These are phyloP conservation scores for Trapa bicornis DNA, from an alignment of 345 rosid genomes.

Conservation along the genomic window DNA sequence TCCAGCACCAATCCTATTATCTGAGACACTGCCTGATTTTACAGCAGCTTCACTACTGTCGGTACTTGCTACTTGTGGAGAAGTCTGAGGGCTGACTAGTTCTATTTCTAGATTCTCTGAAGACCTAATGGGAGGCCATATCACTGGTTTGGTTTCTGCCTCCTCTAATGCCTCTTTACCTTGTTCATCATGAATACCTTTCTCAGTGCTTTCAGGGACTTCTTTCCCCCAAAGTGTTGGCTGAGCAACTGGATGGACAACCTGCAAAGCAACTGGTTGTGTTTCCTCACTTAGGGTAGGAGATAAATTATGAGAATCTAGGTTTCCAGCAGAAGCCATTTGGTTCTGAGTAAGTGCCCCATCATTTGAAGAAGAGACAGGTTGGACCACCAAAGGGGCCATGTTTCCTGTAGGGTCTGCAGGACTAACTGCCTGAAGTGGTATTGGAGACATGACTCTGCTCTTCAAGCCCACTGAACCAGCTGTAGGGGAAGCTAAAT, in stretches of 20 bases:
- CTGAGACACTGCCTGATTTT: constrained; percentile 11
- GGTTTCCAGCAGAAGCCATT: constrained; percentile 6
- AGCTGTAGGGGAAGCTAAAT: constrained; percentile 1
- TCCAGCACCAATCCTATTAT: constrained; percentile 14
- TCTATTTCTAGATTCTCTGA: constrained; percentile 55
- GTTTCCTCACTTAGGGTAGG: constrained; percentile 24
- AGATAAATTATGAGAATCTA: constrained; percentile 12
- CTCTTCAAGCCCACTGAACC: constrained; percentile 14
- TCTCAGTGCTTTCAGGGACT: constrained; percentile 11
- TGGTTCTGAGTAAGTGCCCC: constrained; percentile 27
- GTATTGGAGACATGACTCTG: constrained; percentile 15
- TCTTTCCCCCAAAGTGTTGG: constrained; percentile 6
- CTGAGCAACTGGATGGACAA: constrained; percentile 17
- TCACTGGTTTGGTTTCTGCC: constrained; percentile 16
- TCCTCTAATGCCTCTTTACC: constrained; percentile 9
- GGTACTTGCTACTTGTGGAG: constrained; percentile 21
- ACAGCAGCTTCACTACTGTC: constrained; percentile 10
- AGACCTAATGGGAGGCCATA: constrained; percentile 21
- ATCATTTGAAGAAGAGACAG: constrained; percentile 23
- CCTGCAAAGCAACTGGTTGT: constrained; percentile 13
- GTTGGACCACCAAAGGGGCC: constrained; percentile 42
- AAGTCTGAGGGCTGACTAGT: constrained; percentile 33
- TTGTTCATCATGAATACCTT: constrained; percentile 11
- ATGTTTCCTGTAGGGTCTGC: constrained; percentile 25
- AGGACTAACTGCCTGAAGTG: constrained; percentile 23